phyloP scores from a whole-genome alignment of 2,329 filamentous ascomycete species.

The Apiospora saccharicola region DNA sequence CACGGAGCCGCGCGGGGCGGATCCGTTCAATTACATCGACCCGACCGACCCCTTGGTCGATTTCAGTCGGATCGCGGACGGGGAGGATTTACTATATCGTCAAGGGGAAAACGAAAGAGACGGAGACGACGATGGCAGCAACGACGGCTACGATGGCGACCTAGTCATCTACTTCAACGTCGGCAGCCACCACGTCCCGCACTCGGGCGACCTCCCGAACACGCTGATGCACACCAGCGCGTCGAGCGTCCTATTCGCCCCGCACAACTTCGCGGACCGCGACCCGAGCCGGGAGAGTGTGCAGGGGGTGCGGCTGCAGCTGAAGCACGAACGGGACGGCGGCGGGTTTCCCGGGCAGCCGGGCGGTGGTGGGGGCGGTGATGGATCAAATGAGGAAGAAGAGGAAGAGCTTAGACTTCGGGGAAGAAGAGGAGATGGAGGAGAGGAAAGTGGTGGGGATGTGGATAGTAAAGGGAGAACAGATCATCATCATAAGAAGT shows the following conservation, averaged over 20 bases:
- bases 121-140: background rate
- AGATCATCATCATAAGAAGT: constrained; percentile 24
- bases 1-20: constrained; percentile 46
- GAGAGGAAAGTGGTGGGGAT: background rate
- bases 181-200: constrained; percentile 53
- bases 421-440: background rate
- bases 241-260: constrained; percentile 46
- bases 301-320: constrained; percentile 32
- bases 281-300: constrained; percentile 45
- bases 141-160: constrained; percentile 33
- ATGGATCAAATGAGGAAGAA: background rate
- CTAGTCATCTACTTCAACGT: constrained; percentile 51
- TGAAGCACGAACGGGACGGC: constrained; percentile 30
- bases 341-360: constrained; percentile 30
- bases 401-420: constrained; percentile 1
- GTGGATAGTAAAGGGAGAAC: constrained; percentile 10
- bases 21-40: constrained; percentile 47
- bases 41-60: constrained; percentile 48
- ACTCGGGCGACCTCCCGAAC: constrained; percentile 53
- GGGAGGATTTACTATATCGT: constrained; percentile 39
- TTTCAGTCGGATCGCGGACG: constrained; percentile 48
- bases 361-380: background rate
- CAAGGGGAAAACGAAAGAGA: too few relatives aligned
- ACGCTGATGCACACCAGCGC: constrained; percentile 51
- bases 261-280: constrained; percentile 48